These are phyloP conservation scores for Rhodofomes roseus DNA, from an alignment of 1,284 basidiomycete species.

Conservation along the genomic window DNA sequence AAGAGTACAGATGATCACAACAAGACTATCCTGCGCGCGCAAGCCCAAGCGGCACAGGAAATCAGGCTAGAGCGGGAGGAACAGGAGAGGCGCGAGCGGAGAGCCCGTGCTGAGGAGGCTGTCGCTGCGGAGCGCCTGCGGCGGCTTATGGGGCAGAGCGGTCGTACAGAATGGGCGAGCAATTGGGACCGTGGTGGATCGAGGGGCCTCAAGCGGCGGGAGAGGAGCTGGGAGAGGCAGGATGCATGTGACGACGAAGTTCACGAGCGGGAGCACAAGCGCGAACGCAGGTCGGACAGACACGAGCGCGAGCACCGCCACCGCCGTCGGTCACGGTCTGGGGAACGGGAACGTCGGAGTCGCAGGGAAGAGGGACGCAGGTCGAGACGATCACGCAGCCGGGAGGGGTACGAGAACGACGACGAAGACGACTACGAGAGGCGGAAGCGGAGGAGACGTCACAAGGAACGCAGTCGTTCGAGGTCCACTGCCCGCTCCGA, in stretches of 20 bases:
- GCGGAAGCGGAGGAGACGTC: slow-evolving; percentile 15
- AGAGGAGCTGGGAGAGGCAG: slow-evolving; percentile 36
- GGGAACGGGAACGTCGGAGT: neutral
- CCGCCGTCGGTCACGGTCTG: slow-evolving; percentile 13
- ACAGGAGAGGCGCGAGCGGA: slow-evolving; percentile 56
- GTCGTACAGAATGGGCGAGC: slow-evolving; percentile 27
- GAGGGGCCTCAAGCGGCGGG: slow-evolving; percentile 29
- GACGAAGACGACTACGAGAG: slow-evolving; percentile 9
- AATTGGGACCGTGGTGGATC: slow-evolving; percentile 22
- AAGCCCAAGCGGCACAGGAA: slow-evolving; percentile 73
- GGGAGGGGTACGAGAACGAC: slow-evolving; percentile 5
- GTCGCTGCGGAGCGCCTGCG: slow-evolving; percentile 56
- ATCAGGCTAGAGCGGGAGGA: slow-evolving; percentile 62
- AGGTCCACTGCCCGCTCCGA: slow-evolving; percentile 17
- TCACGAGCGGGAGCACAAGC: slow-evolving; percentile 5
- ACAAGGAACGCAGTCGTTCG: slow-evolving; percentile 18
- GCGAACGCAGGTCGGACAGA: slow-evolving; percentile 6
- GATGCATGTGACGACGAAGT: slow-evolving; percentile 38
- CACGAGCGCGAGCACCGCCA: slow-evolving; percentile 7
- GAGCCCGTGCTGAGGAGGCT: slow-evolving; percentile 66
- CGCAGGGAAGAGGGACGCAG: neutral
- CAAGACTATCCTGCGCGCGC: slow-evolving; percentile 72
- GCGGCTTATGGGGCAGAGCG: slow-evolving; percentile 34
- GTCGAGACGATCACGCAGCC: slow-evolving; percentile 3
- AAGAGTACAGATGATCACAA: slow-evolving; percentile 92